Conservation (phyloP, 495 filamentous ascomycete genomes). For the Trichocladium antarcticum region DNA sequence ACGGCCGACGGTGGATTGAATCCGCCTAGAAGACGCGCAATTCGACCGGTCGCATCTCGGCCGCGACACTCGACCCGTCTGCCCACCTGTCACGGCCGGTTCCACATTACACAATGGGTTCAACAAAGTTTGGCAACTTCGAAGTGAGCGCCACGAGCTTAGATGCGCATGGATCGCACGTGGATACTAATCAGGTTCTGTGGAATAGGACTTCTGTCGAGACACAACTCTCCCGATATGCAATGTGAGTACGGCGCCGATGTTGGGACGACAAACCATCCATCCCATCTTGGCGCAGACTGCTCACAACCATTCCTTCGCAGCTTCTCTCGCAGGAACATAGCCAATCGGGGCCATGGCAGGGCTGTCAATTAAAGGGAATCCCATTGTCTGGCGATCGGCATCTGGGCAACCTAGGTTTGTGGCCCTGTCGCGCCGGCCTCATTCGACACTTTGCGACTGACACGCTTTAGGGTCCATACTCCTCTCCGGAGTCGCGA, state of each 20-base stretch:
- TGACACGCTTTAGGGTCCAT: slow-evolving; percentile 65
- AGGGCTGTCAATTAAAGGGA: slow-evolving; percentile 58
- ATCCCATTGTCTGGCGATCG: slow-evolving; percentile 54
- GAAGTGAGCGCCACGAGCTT: slow-evolving; percentile 47
- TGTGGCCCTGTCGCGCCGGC: slow-evolving; percentile 22
- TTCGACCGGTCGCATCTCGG: slow-evolving; percentile 1
- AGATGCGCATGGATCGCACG: neutral
- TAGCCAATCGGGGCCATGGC: slow-evolving; percentile 42
- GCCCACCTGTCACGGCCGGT: slow-evolving; percentile 13
- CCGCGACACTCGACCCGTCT: slow-evolving; percentile 1
- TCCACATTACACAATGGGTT: slow-evolving; percentile 39
- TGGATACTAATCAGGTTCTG: slow-evolving; percentile 14
- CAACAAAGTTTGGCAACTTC: slow-evolving; percentile 81
- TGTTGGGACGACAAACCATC: neutral
- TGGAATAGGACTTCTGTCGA: slow-evolving; percentile 74
- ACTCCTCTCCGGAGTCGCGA: slow-evolving; percentile 65
- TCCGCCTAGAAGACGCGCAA: neutral
- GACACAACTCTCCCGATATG: slow-evolving; percentile 92
- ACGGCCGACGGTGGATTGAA: too few relatives aligned
- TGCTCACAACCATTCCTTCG: slow-evolving; percentile 10
- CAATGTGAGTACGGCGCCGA: slow-evolving; percentile 62
- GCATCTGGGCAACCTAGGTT: slow-evolving; percentile 77
- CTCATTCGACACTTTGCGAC: slow-evolving; percentile 4
- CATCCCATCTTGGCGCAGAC: neutral
- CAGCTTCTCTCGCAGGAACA: slow-evolving; percentile 37